Evolutionary conservation across 495 filamentous ascomycete genomes (phyloP).

Genomic region (Beverwykella pulmonaria): DNA sequence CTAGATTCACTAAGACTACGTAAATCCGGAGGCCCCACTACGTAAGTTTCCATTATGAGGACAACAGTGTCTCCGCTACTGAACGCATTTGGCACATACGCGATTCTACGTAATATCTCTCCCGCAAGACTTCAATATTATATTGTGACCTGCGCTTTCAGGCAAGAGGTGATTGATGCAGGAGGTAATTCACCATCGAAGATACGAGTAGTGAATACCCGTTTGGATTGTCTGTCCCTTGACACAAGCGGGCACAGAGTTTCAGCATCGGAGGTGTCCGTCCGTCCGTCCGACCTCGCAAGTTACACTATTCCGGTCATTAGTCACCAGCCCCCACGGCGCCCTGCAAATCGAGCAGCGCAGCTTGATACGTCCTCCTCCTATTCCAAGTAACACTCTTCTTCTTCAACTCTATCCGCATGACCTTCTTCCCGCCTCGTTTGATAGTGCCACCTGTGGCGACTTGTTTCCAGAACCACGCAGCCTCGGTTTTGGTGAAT

Average conservation of each 20-base stretch:
- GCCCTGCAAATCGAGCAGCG: conserved; percentile 31
- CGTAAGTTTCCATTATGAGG: background rate
- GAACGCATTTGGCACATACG: background rate
- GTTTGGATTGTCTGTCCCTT: too few relatives aligned
- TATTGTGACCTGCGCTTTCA: background rate
- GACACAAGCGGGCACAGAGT: too few relatives aligned
- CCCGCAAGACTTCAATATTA: background rate
- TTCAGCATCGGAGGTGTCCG: too few relatives aligned
- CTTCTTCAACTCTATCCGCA: conserved; percentile 16
- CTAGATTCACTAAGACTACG: background rate
- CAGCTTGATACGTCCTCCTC: conserved; percentile 33
- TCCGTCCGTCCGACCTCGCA: too few relatives aligned
- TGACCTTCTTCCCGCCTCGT: conserved; percentile 30
- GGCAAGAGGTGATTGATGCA: background rate
- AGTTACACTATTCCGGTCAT: background rate
- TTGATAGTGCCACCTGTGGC: conserved; percentile 45
- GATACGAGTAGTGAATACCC: background rate
- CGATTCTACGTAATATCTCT: background rate
- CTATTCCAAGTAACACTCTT: conserved; percentile 18
- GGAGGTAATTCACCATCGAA: too few relatives aligned
- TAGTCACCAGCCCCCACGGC: conserved; percentile 28
- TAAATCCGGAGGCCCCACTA: background rate
- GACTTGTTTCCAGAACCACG: conserved; percentile 86
- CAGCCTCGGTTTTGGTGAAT: conserved; percentile 72
- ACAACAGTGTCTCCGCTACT: background rate